phyloP scores from a whole-genome alignment of 441 rosid genomes.

The Populus hybrid region DNA sequence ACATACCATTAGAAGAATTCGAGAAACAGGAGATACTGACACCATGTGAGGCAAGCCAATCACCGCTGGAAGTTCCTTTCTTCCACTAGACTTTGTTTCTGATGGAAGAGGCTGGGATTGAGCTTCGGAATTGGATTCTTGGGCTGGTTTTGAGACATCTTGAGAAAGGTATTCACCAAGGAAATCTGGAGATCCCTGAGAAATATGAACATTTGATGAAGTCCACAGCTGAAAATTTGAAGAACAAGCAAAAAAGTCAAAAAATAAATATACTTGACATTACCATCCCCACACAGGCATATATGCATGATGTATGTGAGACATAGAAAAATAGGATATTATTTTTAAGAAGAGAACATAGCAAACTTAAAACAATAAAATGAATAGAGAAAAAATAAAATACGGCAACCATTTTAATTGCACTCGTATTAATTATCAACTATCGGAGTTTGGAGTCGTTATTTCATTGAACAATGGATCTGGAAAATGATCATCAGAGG shows the following conservation, averaged over 20 bases:
- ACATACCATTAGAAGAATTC: conserved; percentile 10
- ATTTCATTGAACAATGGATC: not conserved
- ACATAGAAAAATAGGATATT: too few relatives aligned
- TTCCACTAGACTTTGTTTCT: conserved; percentile 35
- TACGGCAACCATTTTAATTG: not conserved
- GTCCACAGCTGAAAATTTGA: conserved; percentile 29
- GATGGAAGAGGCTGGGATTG: conserved; percentile 29
- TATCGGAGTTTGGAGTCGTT: not conserved
- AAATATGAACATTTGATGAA: conserved; percentile 22
- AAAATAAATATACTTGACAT: not conserved
- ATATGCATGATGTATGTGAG: not conserved
- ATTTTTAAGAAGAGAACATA: not conserved
- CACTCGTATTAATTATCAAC: not conserved
- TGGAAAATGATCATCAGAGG: not conserved
- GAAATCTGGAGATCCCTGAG: conserved; percentile 29
- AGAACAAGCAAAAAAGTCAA: conserved; percentile 14
- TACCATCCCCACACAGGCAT: not conserved
- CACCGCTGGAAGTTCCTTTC: conserved; percentile 79
- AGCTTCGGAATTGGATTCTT: conserved; percentile 27
- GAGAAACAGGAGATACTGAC: conserved; percentile 1
- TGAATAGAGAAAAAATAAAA: not conserved
- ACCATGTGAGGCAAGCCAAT: conserved; percentile 9
- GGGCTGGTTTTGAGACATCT: conserved; percentile 25
- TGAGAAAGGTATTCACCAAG: conserved; percentile 31
- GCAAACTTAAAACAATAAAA: not conserved